Conservation (phyloP, 305 asterid species). For the Vinca major region DNA sequence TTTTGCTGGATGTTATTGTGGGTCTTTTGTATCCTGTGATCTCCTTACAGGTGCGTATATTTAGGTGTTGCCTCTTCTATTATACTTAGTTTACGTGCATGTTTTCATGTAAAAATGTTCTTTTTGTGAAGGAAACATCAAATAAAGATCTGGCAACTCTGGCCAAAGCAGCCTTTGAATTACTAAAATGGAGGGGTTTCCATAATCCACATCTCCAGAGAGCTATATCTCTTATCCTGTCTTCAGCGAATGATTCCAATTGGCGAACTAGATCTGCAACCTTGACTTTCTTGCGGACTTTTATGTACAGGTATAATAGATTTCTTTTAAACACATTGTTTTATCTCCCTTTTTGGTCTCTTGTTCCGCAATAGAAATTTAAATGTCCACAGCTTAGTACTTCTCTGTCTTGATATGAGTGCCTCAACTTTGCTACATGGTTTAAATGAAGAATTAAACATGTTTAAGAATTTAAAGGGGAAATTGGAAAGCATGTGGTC, state of each 20-base stretch:
- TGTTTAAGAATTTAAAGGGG: neutral
- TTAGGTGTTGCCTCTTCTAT: constrained; percentile 16
- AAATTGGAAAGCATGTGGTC: neutral
- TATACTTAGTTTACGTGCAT: constrained; percentile 8
- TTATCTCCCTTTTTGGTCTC: neutral
- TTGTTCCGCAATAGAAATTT: neutral
- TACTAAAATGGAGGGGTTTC: constrained; percentile 79
- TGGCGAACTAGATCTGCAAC: constrained; percentile 98
- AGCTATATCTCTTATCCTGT: constrained; percentile 54
- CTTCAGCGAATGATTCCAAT: constrained; percentile 70
- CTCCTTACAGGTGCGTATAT: constrained; percentile 67
- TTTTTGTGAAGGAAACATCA: constrained; percentile 71
- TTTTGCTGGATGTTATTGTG: constrained; percentile 82
- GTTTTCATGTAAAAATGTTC: constrained; percentile 20
- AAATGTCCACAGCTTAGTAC: neutral
- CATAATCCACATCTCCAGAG: constrained; percentile 58
- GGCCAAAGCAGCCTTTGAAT: constrained; percentile 88
- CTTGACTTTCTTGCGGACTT: constrained; percentile 82
- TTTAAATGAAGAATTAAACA: neutral
- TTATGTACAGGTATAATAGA: constrained; percentile 78
- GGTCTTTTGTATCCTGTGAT: constrained; percentile 83
- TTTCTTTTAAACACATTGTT: constrained; percentile 12
- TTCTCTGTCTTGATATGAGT: neutral
- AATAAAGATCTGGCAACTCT: constrained; percentile 79
- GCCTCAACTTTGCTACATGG: neutral